These are phyloP conservation scores for Phytopythium boreale DNA, from an alignment of 352 stramenopile species.

Conservation along the genomic window DNA sequence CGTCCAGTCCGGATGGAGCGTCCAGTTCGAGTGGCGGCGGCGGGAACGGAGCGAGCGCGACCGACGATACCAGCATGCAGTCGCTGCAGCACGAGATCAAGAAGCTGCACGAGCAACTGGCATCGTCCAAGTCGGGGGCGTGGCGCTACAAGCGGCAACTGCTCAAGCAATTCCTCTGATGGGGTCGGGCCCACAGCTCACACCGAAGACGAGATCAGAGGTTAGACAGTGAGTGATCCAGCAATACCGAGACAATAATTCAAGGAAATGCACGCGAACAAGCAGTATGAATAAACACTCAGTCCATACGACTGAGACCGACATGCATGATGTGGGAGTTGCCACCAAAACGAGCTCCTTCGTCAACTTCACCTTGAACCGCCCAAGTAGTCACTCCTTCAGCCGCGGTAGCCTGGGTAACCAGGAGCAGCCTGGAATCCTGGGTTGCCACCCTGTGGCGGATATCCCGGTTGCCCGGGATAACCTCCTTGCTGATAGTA, in stretches of 20 bases:
- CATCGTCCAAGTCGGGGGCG: conserved; percentile 63
- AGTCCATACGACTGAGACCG: background rate
- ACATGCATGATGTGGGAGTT: background rate
- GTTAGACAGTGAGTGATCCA: background rate
- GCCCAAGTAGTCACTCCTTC: background rate
- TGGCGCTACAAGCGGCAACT: conserved; percentile 78
- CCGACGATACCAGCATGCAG: conserved; percentile 24
- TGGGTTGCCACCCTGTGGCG: conserved; percentile 10
- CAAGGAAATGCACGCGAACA: background rate
- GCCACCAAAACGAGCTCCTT: background rate
- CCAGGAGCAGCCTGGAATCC: conserved; percentile 19
- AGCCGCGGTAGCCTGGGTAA: conserved; percentile 41
- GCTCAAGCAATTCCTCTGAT: conserved; percentile 67
- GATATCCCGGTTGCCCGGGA: conserved; percentile 15
- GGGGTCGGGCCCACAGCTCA: background rate
- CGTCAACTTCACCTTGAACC: background rate
- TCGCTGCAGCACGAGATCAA: conserved; percentile 62
- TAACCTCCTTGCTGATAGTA: conserved; percentile 11
- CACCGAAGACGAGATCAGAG: background rate
- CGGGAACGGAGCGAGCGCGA: conserved; percentile 4
- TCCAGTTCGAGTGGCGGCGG: background rate
- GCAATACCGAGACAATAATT: background rate
- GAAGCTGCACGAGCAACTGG: conserved; percentile 64
- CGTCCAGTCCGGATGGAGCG: background rate
- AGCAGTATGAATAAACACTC: background rate